These are phyloP conservation scores for Xylariaceae sp. DNA, from an alignment of 2,329 filamentous ascomycete genomes.

Conservation along the genomic window DNA sequence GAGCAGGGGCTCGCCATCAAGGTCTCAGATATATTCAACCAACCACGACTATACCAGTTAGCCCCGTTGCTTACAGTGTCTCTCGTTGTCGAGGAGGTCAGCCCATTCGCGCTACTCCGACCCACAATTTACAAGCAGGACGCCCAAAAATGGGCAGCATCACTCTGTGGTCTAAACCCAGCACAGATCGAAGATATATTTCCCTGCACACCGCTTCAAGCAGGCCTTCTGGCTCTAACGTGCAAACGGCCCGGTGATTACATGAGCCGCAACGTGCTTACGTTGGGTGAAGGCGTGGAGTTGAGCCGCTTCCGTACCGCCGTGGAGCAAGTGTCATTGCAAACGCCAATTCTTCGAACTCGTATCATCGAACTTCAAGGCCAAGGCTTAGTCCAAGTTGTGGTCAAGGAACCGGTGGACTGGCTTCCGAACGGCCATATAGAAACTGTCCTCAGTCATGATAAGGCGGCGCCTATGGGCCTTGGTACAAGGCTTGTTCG, in stretches of 20 bases:
- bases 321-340: constrained; percentile 8
- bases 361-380: constrained; percentile 9
- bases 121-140: too few relatives aligned
- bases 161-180: not conserved
- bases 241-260: constrained; percentile 8
- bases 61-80: too few relatives aligned
- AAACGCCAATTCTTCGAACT: constrained; percentile 12
- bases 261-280: not conserved
- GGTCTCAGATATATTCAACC: too few relatives aligned
- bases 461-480: not conserved
- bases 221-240: constrained; percentile 16
- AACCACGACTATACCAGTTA: too few relatives aligned
- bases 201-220: constrained; percentile 21
- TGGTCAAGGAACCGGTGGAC: constrained; percentile 2
- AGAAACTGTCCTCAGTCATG: not conserved
- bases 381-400: constrained; percentile 6
- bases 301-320: constrained; percentile 4
- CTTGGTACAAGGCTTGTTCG: constrained; percentile 1
- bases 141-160: too few relatives aligned
- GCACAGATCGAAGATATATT: constrained; percentile 15
- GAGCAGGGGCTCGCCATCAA: too few relatives aligned
- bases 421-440: not conserved
- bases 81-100: too few relatives aligned
- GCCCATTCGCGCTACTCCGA: too few relatives aligned
- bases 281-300: constrained; percentile 4